These are phyloP conservation scores for Papiliotrema fonsecae DNA, from an alignment of 1,284 basidiomycete genomes.

Conservation along the genomic window DNA sequence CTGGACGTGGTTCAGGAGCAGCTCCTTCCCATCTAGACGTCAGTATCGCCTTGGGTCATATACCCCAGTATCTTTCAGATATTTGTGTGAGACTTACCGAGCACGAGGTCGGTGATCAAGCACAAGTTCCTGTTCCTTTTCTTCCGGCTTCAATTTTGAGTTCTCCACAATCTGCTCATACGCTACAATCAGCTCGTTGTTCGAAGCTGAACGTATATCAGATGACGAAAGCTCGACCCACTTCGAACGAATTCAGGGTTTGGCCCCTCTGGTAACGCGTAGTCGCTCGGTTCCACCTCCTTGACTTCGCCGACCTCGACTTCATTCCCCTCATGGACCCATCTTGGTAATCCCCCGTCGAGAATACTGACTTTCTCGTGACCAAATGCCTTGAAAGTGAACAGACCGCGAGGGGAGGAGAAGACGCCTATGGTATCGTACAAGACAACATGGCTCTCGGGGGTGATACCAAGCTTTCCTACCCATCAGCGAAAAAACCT, in stretches of 20 bases:
- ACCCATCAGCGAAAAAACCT: slow-evolving; percentile 5
- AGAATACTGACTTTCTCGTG: slow-evolving; percentile 79
- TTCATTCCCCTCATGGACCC: slow-evolving; percentile 66
- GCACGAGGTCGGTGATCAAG: slow-evolving; percentile 79
- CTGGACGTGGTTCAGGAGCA: slow-evolving; percentile 83
- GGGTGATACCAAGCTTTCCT: slow-evolving; percentile 71
- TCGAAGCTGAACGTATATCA: no score
- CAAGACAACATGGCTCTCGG: slow-evolving; percentile 75
- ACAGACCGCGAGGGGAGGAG: slow-evolving; percentile 81
- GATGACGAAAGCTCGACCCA: not conserved
- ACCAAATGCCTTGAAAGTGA: slow-evolving; percentile 85
- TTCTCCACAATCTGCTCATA: slow-evolving; percentile 82
- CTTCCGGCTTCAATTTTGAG: slow-evolving; percentile 50
- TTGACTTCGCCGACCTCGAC: slow-evolving; percentile 53
- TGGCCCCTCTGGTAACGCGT: slow-evolving; percentile 47
- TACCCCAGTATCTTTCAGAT: no score
- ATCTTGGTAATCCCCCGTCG: slow-evolving; percentile 81
- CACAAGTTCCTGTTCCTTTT: slow-evolving; percentile 61
- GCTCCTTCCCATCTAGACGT: slow-evolving; percentile 64
- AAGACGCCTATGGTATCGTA: slow-evolving; percentile 86
- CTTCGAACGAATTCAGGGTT: slow-evolving; percentile 52
- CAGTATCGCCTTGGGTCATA: not conserved
- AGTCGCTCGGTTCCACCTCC: slow-evolving; percentile 22
- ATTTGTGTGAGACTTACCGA: slow-evolving; percentile 59
- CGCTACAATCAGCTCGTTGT: slow-evolving; percentile 49